Conservation (phyloP, 129 eudicot species). For the Daucus carota region DNA sequence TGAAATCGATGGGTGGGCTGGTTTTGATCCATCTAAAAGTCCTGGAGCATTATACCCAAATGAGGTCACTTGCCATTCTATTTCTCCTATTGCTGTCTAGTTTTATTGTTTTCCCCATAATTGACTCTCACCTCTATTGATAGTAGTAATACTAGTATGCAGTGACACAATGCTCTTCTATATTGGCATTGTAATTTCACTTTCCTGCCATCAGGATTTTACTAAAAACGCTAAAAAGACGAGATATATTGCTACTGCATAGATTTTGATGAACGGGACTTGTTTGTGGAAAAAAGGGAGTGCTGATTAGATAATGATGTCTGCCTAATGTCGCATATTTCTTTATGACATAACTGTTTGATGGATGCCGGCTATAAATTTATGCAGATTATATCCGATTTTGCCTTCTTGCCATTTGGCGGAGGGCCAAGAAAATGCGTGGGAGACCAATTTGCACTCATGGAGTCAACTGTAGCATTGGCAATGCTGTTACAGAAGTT, state of each 20-base stretch:
- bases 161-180: neutral
- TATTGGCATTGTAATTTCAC: neutral
- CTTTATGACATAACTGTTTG: neutral
- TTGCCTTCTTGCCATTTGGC: conserved; percentile 93
- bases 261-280: neutral
- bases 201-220: neutral
- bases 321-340: neutral
- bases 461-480: conserved; percentile 91
- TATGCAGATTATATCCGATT: conserved; percentile 71
- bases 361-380: neutral
- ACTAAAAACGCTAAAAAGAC: neutral
- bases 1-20: conserved; percentile 84
- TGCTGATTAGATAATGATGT: neutral
- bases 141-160: too few relatives aligned
- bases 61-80: conserved; percentile 44
- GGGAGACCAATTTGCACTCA: conserved; percentile 98
- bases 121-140: neutral
- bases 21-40: conserved; percentile 93
- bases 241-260: neutral
- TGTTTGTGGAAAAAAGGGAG: neutral
- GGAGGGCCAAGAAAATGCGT: conserved; percentile 99
- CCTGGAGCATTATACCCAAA: conserved; percentile 93
- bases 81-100: neutral
- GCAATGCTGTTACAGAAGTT: conserved; percentile 75
- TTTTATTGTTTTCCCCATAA: neutral